Evolutionary conservation across 345 rosid species (phyloP).

Genomic region (Sisymbrium irio): DNA sequence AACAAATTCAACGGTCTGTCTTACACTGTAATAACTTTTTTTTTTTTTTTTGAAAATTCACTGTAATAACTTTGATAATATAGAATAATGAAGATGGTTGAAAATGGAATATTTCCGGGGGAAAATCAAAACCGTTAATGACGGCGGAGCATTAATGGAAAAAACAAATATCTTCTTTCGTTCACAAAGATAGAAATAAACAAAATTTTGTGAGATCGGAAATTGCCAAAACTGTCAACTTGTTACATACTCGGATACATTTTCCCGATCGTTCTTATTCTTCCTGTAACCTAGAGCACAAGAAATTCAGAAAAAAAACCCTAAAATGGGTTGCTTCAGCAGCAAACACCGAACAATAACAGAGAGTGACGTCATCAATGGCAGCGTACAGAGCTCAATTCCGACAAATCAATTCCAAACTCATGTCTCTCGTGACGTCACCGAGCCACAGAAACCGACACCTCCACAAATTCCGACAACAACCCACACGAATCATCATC

Average conservation of each 20-base stretch:
- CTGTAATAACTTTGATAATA: neutral
- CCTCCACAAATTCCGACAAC: conserved; percentile 31
- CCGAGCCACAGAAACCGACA: conserved; percentile 31
- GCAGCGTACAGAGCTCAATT: conserved; percentile 29
- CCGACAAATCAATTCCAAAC: conserved; percentile 21
- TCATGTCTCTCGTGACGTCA: conserved; percentile 15
- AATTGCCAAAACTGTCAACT: neutral
- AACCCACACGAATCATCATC: conserved; percentile 6
- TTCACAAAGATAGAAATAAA: neutral
- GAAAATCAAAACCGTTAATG: conserved; percentile 21
- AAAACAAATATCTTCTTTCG: neutral
- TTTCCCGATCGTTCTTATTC: neutral
- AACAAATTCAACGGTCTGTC: neutral
- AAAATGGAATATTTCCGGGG: neutral
- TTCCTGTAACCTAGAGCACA: conserved; percentile 23
- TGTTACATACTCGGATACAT: neutral
- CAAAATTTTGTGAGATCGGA: neutral
- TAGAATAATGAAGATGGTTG: neutral
- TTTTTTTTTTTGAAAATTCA: too few relatives aligned
- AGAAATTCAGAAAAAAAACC: neutral
- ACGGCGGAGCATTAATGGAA: neutral
- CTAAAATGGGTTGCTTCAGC: conserved; percentile 56
- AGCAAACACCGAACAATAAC: conserved; percentile 45
- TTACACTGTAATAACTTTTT: neutral
- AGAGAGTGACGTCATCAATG: conserved; percentile 30